Evolutionary conservation across 163 green algal species (phyloP), one percentile per base, ranked within the genome.

Genomic region (Chloromonas sp.): DNA sequence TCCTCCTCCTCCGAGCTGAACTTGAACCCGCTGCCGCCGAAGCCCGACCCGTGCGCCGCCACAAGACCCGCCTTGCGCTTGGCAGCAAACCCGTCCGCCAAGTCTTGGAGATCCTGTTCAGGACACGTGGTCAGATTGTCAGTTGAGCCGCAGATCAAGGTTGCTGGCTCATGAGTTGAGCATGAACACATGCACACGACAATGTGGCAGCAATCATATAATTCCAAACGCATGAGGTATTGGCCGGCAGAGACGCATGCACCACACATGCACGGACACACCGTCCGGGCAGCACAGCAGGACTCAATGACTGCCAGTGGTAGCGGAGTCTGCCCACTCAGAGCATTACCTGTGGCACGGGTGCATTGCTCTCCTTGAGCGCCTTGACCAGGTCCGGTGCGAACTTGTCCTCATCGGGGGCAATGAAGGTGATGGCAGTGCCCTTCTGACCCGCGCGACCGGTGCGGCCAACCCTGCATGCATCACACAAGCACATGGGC

Each of bases 401-500:
- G 85, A 97, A 98, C 70, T 94, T 89, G 36, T 98, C 96, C 84
- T 99, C 97, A 14, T 96, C 92, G 0, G 91, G 89, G 0, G 36
- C 85, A 70, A 99, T 98, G 88, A 99, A 99, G 8, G 97, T 99
- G 86, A 98, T 96, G 77, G 97, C 96, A 0, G 93, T 97, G 78
- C 97, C 97, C 89, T 98, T 98, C 87, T 92, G 92, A 83, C 97
- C 97, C 1, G 96, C 96, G 0, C 97, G 92, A 0, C 97, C 97
- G 1, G 95, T 97, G 78, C 95, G 89, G 1, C 93, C 93, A 60
- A 94, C 90, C 58, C 91, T 91, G 88, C 78, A 81, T 74, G 66
- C 66, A 74, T 74, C 5, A 5, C 66, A 11, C 66, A 11, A 74
- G 66, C 5, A 74, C 66, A 74, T 36, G 36, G 36, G 36, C 36